A percentile compares a stretch with the other conserved stretches of the same genome.
Evolutionary conservation across 129 eudicot species (phyloP).

Genomic region (Calendula officinalis): DNA sequence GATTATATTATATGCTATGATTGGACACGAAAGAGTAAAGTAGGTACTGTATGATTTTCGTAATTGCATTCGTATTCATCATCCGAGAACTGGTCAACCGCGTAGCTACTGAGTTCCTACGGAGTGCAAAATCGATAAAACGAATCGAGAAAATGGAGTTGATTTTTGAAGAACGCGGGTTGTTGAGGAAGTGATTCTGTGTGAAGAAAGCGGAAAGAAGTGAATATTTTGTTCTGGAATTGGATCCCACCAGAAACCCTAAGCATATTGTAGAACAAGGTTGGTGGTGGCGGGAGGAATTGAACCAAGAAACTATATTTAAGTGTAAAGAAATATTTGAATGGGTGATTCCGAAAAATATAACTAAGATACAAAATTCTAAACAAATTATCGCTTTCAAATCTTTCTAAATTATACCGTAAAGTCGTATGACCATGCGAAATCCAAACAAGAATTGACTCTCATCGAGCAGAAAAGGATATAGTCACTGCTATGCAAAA

Average conservation of each 20-base stretch:
- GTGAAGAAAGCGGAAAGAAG: constrained; percentile 24
- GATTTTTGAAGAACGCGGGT: constrained; percentile 19
- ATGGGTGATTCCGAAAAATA: no score
- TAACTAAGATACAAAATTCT: no score
- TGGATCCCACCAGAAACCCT: constrained; percentile 41
- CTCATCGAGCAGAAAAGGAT: no score
- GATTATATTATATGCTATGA: not conserved
- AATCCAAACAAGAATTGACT: no score
- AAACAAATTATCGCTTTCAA: no score
- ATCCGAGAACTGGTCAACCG: constrained; percentile 91
- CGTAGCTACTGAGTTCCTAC: constrained; percentile 32
- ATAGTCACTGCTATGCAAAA: no score
- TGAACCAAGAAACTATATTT: constrained; percentile 1
- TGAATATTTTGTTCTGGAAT: constrained; percentile 27
- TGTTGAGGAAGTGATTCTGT: not conserved
- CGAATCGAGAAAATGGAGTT: constrained; percentile 12
- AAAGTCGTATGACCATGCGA: no score
- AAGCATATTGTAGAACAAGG: constrained; percentile 46
- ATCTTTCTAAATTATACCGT: no score
- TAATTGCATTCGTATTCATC: constrained; percentile 96
- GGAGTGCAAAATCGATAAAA: constrained; percentile 18
- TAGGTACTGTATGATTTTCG: constrained; percentile 70
- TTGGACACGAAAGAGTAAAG: not conserved
- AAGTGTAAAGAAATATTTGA: no score
- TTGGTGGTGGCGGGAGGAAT: constrained; percentile 19